Evolutionary conservation across 768 basidiomycete genomes (phyloP).

Genomic region (Saitozyma sp.): DNA sequence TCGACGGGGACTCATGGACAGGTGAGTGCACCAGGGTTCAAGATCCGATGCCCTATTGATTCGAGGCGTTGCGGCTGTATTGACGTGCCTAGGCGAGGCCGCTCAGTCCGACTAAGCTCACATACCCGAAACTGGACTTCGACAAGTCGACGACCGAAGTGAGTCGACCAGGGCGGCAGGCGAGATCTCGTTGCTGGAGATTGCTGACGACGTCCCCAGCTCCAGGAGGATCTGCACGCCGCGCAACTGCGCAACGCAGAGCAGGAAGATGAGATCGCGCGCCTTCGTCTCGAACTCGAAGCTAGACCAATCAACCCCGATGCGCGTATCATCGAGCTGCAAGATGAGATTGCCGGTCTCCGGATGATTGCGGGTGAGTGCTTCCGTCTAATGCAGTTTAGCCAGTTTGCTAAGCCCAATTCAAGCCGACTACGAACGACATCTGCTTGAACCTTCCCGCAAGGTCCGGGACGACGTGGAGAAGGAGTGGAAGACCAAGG

Average conservation of each 20-base stretch:
- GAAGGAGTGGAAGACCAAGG: conserved; percentile 41
- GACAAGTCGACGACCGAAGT: conserved; percentile 86
- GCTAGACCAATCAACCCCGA: conserved; percentile 76
- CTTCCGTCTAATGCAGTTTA: not conserved
- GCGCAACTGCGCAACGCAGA: conserved; percentile 75
- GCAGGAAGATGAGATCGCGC: conserved; percentile 78
- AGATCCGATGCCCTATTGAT: not conserved
- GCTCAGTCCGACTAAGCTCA: conserved; percentile 79
- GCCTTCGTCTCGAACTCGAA: conserved; percentile 73
- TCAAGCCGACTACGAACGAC: conserved; percentile 48
- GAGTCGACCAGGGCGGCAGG: conserved; percentile 22
- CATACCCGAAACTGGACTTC: conserved; percentile 59
- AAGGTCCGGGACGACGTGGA: conserved; percentile 52
- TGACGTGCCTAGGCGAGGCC: conserved; percentile 60
- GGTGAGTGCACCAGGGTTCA: not conserved
- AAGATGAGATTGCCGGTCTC: conserved; percentile 72
- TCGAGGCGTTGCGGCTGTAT: not conserved
- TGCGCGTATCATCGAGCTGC: conserved; percentile 69
- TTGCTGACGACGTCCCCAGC: conserved; percentile 52
- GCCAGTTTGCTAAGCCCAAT: conserved; percentile 1
- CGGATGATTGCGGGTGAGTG: conserved; percentile 57
- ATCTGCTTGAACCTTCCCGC: conserved; percentile 43
- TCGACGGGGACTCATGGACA: conserved; percentile 54
- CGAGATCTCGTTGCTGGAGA: conserved; percentile 1
- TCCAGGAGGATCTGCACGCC: conserved; percentile 83